Base-by-base conservation (phyloP, 176 grass and related monocot genomes). In the Phoenix roebelenii region DNA sequence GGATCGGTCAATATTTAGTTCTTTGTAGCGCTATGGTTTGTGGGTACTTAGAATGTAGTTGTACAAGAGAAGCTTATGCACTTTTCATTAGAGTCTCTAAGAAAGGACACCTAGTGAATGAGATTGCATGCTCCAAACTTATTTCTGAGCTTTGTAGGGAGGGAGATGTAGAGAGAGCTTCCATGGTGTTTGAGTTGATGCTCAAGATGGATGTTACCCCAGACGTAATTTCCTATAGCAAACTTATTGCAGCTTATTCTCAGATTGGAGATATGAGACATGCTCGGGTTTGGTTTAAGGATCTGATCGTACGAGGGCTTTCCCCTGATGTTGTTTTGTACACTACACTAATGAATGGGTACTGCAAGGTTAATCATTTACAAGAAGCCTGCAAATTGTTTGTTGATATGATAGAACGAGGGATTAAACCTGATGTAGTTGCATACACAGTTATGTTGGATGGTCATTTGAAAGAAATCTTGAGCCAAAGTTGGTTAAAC, bases 21-120 rank as follows among this genome's bases (percentile, higher is more conserved):
- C 9, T 87, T 63, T 89, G 73, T 53, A 90, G 90, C 72, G 67
- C 86, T 23, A 95, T 95, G 86, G 79, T 95, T 52, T 87, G 71
- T 68, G 90, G 90, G 20, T 95, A 89, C 78, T 74, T 95, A 66
- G 61, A 76, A 56, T 83, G 54, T 9, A 71, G 76, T n/a, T 78
- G 65, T 60, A 84, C 74, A 10, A 68, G 65, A 55, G 59, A 83
- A 79, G 90, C 90, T 65, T 78, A 79, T 25, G 23, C 58, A 25
- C 58, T 90, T 74, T 90, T 95, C 64, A 24, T 70, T 63, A 87
- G 64, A 68, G 63, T 84, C 77, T 66, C 71, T 44, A 23, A 81
- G 55, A 74, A 89, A 79, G 90, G 77, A 66, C 63, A 66, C 53
- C 50, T 90, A 63, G 84, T 87, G 25, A 80, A 84, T 69, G 66